Conservation (phyloP, 2,329 filamentous ascomycete species). For the Rhynchosporium agropyri region DNA sequence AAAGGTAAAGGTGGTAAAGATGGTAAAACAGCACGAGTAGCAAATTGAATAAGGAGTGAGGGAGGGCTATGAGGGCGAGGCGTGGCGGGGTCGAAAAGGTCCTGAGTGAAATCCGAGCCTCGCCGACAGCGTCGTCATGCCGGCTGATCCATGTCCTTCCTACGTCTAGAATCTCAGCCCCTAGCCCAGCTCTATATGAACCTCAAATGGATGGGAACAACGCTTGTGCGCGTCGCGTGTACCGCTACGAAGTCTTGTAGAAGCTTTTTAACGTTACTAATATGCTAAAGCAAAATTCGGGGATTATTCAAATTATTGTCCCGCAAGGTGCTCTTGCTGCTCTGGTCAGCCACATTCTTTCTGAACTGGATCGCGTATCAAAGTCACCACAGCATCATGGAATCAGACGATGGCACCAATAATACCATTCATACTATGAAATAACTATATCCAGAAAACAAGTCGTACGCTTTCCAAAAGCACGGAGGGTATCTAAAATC, state of each 20-base stretch:
- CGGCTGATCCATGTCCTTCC: not conserved
- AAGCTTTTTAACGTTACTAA: too few relatives aligned
- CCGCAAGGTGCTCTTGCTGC: too few relatives aligned
- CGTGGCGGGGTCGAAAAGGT: not conserved
- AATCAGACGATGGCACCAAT: not conserved
- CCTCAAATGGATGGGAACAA: too few relatives aligned
- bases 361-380: too few relatives aligned
- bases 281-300: too few relatives aligned
- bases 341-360: too few relatives aligned
- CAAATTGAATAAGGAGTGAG: not conserved
- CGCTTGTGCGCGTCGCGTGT: too few relatives aligned
- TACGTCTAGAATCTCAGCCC: not conserved
- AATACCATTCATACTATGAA: not conserved
- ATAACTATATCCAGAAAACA: slow-evolving; percentile 1
- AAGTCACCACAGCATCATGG: too few relatives aligned
- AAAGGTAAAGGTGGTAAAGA: not conserved
- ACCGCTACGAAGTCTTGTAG: too few relatives aligned
- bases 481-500: slow-evolving; percentile 18
- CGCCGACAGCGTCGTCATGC: slow-evolving; percentile 13
- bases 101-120: slow-evolving; percentile 10
- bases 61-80: not conserved
- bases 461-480: slow-evolving; percentile 6
- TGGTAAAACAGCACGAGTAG: not conserved
- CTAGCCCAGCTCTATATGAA: not conserved
- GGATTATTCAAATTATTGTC: too few relatives aligned